Conservation (phyloP, 2,329 filamentous ascomycete species). For the Coniochaeta sp. region DNA sequence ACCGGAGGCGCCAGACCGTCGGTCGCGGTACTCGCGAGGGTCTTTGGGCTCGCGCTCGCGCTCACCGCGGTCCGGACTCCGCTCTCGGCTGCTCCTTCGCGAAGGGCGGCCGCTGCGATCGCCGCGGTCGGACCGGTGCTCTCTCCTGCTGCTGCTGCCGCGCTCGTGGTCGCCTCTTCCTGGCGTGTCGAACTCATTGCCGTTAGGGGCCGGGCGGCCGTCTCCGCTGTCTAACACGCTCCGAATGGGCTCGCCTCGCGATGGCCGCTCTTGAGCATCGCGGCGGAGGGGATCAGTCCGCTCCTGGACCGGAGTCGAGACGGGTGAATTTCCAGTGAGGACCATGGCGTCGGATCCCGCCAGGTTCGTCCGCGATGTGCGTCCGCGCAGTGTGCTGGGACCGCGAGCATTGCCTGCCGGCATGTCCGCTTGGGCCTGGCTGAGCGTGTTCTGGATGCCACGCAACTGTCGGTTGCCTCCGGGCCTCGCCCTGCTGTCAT, state of each 20-base stretch:
- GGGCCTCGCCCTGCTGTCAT: conserved; percentile 26
- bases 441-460: conserved; percentile 52
- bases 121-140: conserved; percentile 30
- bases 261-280: conserved; percentile 16
- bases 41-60: conserved; percentile 38
- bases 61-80: conserved; percentile 37
- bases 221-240: conserved; percentile 19
- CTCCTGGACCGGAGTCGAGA: conserved; percentile 41
- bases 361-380: conserved; percentile 21
- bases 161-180: conserved; percentile 32
- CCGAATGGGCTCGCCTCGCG: conserved; percentile 21
- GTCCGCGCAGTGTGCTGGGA: conserved; percentile 2
- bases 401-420: conserved; percentile 11
- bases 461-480: conserved; percentile 46
- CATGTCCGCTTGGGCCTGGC: conserved; percentile 33
- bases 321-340: conserved; percentile 45
- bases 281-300: conserved; percentile 35
- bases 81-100: conserved; percentile 43
- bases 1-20: conserved; percentile 24
- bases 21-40: conserved; percentile 35
- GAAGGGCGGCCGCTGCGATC: conserved; percentile 29
- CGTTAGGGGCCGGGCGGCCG: conserved; percentile 20
- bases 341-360: conserved; percentile 50
- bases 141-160: conserved; percentile 29
- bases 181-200: conserved; percentile 26